Evolutionary conservation across 306 rosid species (phyloP).

Genomic region (Begonia masoniana): DNA sequence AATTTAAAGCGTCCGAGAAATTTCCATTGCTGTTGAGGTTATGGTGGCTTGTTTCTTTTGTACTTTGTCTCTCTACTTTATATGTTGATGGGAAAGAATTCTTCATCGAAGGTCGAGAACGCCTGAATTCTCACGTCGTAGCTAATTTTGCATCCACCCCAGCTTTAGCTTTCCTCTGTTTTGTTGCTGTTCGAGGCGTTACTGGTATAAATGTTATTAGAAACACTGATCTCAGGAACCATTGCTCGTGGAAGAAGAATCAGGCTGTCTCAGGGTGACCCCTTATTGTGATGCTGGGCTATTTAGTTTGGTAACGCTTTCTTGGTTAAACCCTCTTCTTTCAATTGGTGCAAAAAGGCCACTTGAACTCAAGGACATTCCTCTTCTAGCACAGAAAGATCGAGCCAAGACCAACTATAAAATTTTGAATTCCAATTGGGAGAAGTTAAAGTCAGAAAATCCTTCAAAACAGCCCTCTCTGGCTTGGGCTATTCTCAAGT

Average conservation of each 20-base stretch:
- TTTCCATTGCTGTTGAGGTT: slow-evolving; percentile 57
- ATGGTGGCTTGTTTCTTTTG: slow-evolving; percentile 74
- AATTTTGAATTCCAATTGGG: slow-evolving; percentile 77
- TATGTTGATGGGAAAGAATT: slow-evolving; percentile 67
- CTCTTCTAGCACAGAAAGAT: slow-evolving; percentile 79
- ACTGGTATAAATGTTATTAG: slow-evolving; percentile 50
- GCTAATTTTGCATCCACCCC: slow-evolving; percentile 68
- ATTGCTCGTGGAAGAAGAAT: slow-evolving; percentile 64
- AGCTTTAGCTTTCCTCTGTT: slow-evolving; percentile 56
- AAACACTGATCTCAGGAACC: slow-evolving; percentile 54
- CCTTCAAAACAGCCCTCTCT: slow-evolving; percentile 54
- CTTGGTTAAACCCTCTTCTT: slow-evolving; percentile 81
- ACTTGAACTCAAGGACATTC: slow-evolving; percentile 94
- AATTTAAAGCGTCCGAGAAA: slow-evolving; percentile 49
- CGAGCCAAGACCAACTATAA: slow-evolving; percentile 73
- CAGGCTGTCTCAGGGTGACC: slow-evolving; percentile 73
- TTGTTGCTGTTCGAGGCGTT: slow-evolving; percentile 54
- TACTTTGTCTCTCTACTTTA: slow-evolving; percentile 45
- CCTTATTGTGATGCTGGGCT: slow-evolving; percentile 77
- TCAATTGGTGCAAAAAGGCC: slow-evolving; percentile 80
- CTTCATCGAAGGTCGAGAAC: slow-evolving; percentile 29
- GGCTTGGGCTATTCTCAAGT: slow-evolving; percentile 82
- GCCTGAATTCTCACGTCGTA: slow-evolving; percentile 34
- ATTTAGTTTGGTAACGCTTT: slow-evolving; percentile 67
- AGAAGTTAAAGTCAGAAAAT: slow-evolving; percentile 67